Evolutionary conservation across 495 filamentous ascomycete species (phyloP).

Genomic region (Penicillium coprophilum): DNA sequence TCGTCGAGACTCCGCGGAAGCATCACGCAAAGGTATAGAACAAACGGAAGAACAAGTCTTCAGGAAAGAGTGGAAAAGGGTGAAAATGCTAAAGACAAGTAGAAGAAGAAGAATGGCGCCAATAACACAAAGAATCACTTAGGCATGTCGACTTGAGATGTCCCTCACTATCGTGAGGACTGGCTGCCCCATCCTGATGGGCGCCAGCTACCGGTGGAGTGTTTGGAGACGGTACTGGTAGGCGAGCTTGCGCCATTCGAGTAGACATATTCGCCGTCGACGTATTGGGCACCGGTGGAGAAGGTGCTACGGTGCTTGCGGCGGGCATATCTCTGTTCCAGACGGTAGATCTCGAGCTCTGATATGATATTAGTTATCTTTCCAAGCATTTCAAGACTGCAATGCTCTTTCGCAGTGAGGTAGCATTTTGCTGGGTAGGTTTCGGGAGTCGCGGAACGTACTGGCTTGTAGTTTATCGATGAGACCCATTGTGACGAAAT

Average conservation of each 20-base stretch:
- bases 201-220: constrained; percentile 46
- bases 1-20: constrained; percentile 9
- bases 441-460: constrained; percentile 27
- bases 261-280: constrained; percentile 91
- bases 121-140: constrained; percentile 6
- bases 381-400: neutral
- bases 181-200: constrained; percentile 34
- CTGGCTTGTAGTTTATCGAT: constrained; percentile 58
- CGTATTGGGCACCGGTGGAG: constrained; percentile 79
- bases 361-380: constrained; percentile 24
- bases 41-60: neutral
- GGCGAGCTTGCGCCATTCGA: constrained; percentile 37
- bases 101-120: constrained; percentile 10
- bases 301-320: constrained; percentile 85
- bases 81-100: constrained; percentile 11
- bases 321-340: constrained; percentile 89
- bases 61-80: neutral
- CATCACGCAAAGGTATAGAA: constrained; percentile 9
- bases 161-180: constrained; percentile 32
- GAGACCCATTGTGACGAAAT: constrained; percentile 39
- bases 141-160: constrained; percentile 1
- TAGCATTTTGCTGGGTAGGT: neutral
- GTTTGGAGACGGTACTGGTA: constrained; percentile 43
- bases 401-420: neutral
- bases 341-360: constrained; percentile 83